These are phyloP conservation scores for Vigna trinervia DNA, from an alignment of 306 rosid species.

Conservation along the genomic window DNA sequence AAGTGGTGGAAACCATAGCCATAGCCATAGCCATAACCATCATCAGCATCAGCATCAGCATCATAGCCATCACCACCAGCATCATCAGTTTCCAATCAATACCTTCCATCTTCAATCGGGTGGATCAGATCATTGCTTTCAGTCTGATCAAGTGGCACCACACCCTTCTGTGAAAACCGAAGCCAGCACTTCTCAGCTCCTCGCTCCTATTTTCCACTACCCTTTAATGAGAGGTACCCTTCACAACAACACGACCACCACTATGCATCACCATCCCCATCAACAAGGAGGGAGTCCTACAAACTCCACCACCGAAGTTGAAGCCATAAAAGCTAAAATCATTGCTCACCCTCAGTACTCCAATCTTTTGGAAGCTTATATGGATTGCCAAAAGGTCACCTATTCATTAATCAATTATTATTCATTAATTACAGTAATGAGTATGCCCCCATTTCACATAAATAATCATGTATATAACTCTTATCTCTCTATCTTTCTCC, in stretches of 20 bases:
- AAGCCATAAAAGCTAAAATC: conserved; percentile 88
- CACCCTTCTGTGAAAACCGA: conserved; percentile 70
- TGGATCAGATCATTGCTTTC: conserved; percentile 61
- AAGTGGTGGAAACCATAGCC: conserved; percentile 31
- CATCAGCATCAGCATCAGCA: neutral
- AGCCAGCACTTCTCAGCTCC: conserved; percentile 66
- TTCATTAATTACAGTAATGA: neutral
- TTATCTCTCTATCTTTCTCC: neutral
- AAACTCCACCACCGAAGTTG: conserved; percentile 55
- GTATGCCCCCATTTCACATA: neutral
- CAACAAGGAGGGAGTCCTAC: conserved; percentile 43
- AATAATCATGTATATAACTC: neutral
- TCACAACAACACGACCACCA: conserved; percentile 6
- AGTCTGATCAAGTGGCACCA: conserved; percentile 48
- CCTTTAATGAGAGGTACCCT: conserved; percentile 59
- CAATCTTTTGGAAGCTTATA: conserved; percentile 85
- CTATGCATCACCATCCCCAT: conserved; percentile 37
- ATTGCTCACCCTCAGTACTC: conserved; percentile 92
- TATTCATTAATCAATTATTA: conserved; percentile 10
- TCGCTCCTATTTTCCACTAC: conserved; percentile 63
- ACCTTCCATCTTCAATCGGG: conserved; percentile 70
- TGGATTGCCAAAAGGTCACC: conserved; percentile 93
- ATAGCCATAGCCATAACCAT: neutral
- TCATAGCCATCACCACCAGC: conserved; percentile 33
- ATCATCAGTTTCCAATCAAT: conserved; percentile 48